Percentiles rank a stretch among this genome's conserved stretches.
Evolutionary conservation across 1,139 yeast genomes (phyloP).

Genomic region (Hemisphaericaspora subhashii): DNA sequence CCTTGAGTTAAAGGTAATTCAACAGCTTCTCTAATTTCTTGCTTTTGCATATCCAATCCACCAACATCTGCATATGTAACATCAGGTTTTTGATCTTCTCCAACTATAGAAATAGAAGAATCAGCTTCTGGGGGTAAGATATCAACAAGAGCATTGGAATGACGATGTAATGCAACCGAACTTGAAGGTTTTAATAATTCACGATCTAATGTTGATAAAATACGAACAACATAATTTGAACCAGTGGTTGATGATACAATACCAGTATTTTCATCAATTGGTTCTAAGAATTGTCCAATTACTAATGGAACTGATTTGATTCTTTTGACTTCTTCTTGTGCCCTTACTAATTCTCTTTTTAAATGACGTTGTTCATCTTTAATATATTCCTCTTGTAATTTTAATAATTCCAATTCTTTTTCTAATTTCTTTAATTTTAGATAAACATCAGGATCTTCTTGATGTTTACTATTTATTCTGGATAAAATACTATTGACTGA

Average conservation of each 20-base stretch:
- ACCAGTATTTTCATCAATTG: slow-evolving; percentile 95
- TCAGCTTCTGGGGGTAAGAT: slow-evolving; percentile 99
- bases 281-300: slow-evolving; percentile 96
- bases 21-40: slow-evolving; percentile 97
- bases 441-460: slow-evolving; percentile 66
- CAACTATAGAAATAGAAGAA: slow-evolving; percentile 90
- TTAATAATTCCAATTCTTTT: slow-evolving; percentile 80
- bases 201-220: slow-evolving; percentile 89
- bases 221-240: slow-evolving; percentile 93
- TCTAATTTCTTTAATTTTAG: slow-evolving; percentile 82
- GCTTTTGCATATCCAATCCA: slow-evolving; percentile 98
- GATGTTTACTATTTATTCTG: slow-evolving; percentile 12
- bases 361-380: slow-evolving; percentile 97
- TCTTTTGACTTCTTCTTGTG: slow-evolving; percentile 97
- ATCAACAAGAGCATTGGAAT: slow-evolving; percentile 95
- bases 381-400: slow-evolving; percentile 91
- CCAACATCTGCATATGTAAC: slow-evolving; percentile 94
- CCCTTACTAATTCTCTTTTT: slow-evolving; percentile 89
- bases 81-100: slow-evolving; percentile 91
- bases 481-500: slow-evolving; percentile 12
- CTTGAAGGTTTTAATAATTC: slow-evolving; percentile 93
- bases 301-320: slow-evolving; percentile 97
- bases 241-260: slow-evolving; percentile 98
- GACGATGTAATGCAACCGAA: slow-evolving; percentile 96
- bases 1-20: slow-evolving; percentile 96